Evolutionary conservation across 163 green algal genomes (phyloP).

Genomic region (Dunaliella salina): DNA sequence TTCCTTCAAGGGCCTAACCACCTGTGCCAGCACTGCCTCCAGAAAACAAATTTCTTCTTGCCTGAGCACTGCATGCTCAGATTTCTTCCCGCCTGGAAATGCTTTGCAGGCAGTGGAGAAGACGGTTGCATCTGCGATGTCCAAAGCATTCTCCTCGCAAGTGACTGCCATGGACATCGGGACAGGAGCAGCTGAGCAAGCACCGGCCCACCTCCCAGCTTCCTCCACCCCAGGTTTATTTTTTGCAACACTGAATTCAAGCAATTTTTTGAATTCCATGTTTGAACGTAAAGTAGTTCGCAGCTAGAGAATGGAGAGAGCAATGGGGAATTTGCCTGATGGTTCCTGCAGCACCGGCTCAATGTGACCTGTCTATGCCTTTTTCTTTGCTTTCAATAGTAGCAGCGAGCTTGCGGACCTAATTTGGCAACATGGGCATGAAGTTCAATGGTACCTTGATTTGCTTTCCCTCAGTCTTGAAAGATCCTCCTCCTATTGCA

Average conservation of each 20-base stretch:
- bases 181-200: background rate
- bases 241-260: background rate
- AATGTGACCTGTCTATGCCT: no score
- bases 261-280: background rate
- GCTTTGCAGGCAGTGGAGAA: background rate
- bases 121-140: background rate
- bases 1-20: no score
- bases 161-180: background rate
- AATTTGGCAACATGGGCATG: background rate
- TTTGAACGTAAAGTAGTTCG: background rate
- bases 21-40: no score
- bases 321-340: no score
- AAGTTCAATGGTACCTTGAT: background rate
- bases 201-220: background rate
- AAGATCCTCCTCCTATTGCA: background rate
- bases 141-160: background rate
- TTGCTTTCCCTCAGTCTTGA: background rate
- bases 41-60: no score
- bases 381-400: background rate
- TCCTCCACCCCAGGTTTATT: background rate
- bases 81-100: no score
- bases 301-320: no score
- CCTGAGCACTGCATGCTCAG: no score
- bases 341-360: no score
- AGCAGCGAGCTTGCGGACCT: background rate